phyloP scores from a whole-genome alignment of 768 basidiomycete genomes.

The Agrocybe praecox region DNA sequence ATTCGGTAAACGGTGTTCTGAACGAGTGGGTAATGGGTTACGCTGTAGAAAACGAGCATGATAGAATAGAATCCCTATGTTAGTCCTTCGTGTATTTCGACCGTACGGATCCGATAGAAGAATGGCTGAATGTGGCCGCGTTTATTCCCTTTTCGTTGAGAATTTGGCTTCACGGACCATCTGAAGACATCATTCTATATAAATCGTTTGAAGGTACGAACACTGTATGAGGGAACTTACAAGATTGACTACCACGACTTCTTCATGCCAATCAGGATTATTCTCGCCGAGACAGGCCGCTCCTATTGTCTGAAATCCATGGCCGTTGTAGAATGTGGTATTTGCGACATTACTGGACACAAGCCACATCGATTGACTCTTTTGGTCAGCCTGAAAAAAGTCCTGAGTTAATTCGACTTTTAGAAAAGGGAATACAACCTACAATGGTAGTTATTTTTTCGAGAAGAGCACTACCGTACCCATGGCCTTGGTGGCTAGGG shows the following conservation, averaged over 20 bases:
- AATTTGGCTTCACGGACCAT: slow-evolving; percentile 18
- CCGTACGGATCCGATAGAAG: too few relatives aligned
- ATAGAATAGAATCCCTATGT: too few relatives aligned
- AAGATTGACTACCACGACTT: slow-evolving; percentile 28
- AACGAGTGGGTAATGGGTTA: too few relatives aligned
- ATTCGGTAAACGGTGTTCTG: too few relatives aligned
- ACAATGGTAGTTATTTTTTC: slow-evolving; percentile 25
- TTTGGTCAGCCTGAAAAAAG: slow-evolving; percentile 26
- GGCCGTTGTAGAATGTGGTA: slow-evolving; percentile 24
- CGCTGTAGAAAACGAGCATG: too few relatives aligned
- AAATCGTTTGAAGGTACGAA: neutral
- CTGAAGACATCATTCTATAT: neutral
- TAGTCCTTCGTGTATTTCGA: too few relatives aligned
- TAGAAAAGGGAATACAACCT: slow-evolving; percentile 1
- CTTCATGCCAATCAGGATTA: slow-evolving; percentile 30
- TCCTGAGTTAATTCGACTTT: neutral
- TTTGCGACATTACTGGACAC: slow-evolving; percentile 28
- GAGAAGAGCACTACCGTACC: slow-evolving; percentile 32
- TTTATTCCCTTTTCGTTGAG: neutral
- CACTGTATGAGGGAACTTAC: slow-evolving; percentile 18
- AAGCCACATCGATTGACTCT: slow-evolving; percentile 27
- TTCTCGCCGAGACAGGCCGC: slow-evolving; percentile 27
- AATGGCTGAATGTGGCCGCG: too few relatives aligned
- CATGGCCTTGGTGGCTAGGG: slow-evolving; percentile 25
- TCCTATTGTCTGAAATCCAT: slow-evolving; percentile 26